These are phyloP conservation scores for Gossypioides kirkii DNA, from an alignment of 345 rosid genomes.

Conservation along the genomic window DNA sequence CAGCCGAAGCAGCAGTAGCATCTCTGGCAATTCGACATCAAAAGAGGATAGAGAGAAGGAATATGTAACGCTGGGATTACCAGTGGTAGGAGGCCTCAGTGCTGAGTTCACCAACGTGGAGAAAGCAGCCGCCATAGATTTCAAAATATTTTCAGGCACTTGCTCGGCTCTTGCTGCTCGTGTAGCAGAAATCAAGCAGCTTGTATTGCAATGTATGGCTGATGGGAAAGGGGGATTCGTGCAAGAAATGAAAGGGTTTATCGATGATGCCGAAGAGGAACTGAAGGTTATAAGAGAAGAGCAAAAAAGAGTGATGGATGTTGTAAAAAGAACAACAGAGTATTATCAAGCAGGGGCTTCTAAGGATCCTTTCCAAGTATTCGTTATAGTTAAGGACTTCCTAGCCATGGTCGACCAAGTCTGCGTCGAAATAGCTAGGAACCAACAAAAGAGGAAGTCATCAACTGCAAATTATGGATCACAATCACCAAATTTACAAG, in stretches of 20 bases:
- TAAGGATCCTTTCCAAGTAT: conserved; percentile 53
- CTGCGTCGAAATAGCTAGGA: conserved; percentile 57
- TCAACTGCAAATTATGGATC: conserved; percentile 22
- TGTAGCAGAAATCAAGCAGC: conserved; percentile 35
- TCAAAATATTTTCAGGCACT: conserved; percentile 36
- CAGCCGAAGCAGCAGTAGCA: conserved; percentile 27
- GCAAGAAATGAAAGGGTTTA: conserved; percentile 51
- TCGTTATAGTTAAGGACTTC: conserved; percentile 65
- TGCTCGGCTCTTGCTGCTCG: conserved; percentile 42
- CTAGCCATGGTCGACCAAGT: conserved; percentile 73
- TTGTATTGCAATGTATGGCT: conserved; percentile 29
- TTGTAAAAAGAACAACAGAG: conserved; percentile 66
- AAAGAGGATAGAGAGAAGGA: conserved; percentile 63
- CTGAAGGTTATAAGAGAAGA: conserved; percentile 38
- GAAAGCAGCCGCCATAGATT: conserved; percentile 75
- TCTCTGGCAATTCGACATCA: conserved; percentile 16
- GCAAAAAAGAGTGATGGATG: conserved; percentile 51
- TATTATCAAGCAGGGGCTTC: conserved; percentile 69
- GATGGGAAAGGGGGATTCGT: conserved; percentile 38
- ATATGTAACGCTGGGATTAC: conserved; percentile 62
- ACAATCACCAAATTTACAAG: conserved; percentile 25
- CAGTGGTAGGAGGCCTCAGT: conserved; percentile 68
- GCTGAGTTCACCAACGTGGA: conserved; percentile 66
- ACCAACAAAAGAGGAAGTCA: conserved; percentile 49
- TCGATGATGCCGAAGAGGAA: conserved; percentile 58